A percentile compares a stretch with the other conserved stretches of the same genome.
Conservation (phyloP, 2,329 filamentous ascomycete species). For the Camillea tinctor region DNA sequence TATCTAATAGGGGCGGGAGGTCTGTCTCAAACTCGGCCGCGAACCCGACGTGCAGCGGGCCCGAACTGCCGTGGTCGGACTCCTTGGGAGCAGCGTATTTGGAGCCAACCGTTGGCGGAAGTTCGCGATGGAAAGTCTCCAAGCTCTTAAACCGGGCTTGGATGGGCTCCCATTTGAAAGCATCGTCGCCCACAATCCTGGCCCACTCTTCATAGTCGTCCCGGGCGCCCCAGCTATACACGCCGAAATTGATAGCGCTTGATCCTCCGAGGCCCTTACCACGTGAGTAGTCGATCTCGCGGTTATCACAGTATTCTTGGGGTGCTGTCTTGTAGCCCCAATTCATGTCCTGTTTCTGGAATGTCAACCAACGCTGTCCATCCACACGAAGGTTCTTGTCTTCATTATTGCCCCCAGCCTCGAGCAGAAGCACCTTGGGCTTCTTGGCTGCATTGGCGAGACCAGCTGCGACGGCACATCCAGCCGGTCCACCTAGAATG, state of each 20-base stretch:
- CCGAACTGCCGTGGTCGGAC: slow-evolving; percentile 48
- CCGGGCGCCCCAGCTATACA: slow-evolving; percentile 52
- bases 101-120: slow-evolving; percentile 36
- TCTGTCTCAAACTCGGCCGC: slow-evolving; percentile 49
- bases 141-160: slow-evolving; percentile 50
- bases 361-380: slow-evolving; percentile 55
- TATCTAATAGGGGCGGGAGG: slow-evolving; percentile 43
- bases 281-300: slow-evolving; percentile 48
- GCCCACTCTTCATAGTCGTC: slow-evolving; percentile 66
- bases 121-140: slow-evolving; percentile 49
- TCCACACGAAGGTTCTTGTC: slow-evolving; percentile 46
- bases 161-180: slow-evolving; percentile 54
- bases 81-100: slow-evolving; percentile 48
- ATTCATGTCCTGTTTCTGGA: slow-evolving; percentile 48
- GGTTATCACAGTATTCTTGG: slow-evolving; percentile 42
- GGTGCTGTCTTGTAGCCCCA: slow-evolving; percentile 52
- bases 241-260: slow-evolving; percentile 54
- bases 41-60: slow-evolving; percentile 49
- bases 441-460: slow-evolving; percentile 46
- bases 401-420: slow-evolving; percentile 54
- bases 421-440: slow-evolving; percentile 58
- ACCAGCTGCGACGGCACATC: slow-evolving; percentile 52
- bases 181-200: slow-evolving; percentile 51
- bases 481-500: slow-evolving; percentile 53
- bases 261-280: slow-evolving; percentile 52